Evolutionary conservation across 2,329 filamentous ascomycete genomes (phyloP), one percentile per base, ranked within the genome.

Genomic region (Neoscytalidium dimidiatum): DNA sequence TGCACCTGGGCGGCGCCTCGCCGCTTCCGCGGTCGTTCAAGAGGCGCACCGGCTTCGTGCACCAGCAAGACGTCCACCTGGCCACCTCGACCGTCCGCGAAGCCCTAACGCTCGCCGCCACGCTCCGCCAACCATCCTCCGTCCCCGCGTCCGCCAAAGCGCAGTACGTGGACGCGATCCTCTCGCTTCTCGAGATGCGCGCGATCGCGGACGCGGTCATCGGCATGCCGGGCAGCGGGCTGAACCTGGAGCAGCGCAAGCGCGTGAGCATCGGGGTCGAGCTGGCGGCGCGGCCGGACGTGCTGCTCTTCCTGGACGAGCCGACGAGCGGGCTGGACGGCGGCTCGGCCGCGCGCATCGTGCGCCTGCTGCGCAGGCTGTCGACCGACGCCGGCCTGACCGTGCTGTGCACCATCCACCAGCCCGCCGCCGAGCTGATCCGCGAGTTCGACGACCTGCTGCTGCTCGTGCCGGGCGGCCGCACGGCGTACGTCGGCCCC

Each of bases 51-150:
- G 90, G 90, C 14, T 92, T 89, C 76, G 90, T 88, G 69, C 84
- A 91, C 71, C 90, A 92, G 72, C 88, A 88, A 77, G 89, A 92
- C 79, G 77, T 92, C 4, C 90, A 92, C 71, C 88, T 91, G 68
- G 82, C 83, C 17, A 90, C 88, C 1, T 83, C 87, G 1, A 90
- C 88, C 0, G 86, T 91, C 60, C 82, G 88, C 31, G 88, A 91
- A 74, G 88, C 88, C 0, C 81, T 91, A 11, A 86, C 89, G 68
- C 92, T 92, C 71, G 90, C 87, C 0, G 88, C 88, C 4, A 80
- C 89, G 14, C 80, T 78, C 1, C 73, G 76, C 5, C 87, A 89
- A 67, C 86, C 86, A 0, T 78, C 79, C 51, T 74, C 77, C 0
- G 82, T 87, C 9, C 82, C 81, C 71, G 83, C 80, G 46, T 63